These are phyloP conservation scores for Rhizopus delemar DNA, from an alignment of 371 early-diverging fungal genomes.

Conservation along the genomic window DNA sequence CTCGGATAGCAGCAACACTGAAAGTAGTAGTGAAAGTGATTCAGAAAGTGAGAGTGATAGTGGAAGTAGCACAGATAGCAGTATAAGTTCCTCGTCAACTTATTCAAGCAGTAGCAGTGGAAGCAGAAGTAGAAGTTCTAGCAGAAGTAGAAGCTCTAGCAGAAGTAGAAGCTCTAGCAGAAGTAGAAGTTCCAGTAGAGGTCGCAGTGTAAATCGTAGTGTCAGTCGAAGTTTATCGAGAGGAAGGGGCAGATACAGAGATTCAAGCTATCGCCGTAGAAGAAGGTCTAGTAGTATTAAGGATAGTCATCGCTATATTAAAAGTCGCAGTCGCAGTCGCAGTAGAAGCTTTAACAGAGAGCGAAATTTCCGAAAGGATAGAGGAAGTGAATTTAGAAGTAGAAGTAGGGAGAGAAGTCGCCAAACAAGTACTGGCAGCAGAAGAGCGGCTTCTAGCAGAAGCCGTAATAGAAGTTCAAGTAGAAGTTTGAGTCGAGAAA, in stretches of 20 bases:
- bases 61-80: conserved; percentile 7
- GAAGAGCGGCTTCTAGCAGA: background rate
- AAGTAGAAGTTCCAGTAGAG: conserved; percentile 1
- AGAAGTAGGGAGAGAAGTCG: background rate
- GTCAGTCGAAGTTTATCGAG: conserved; percentile 5
- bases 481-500: background rate
- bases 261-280: background rate
- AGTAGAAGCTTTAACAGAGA: background rate
- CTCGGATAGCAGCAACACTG: conserved; percentile 8
- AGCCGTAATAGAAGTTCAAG: background rate
- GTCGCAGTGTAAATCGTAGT: conserved; percentile 5
- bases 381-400: background rate
- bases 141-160: background rate
- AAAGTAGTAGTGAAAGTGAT: conserved; percentile 13
- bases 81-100: background rate
- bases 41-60: conserved; percentile 25
- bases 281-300: background rate
- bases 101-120: conserved; percentile 16
- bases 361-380: no score
- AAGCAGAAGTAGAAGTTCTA: background rate
- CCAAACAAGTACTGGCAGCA: background rate
- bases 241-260: background rate
- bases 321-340: background rate
- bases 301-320: background rate
- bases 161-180: conserved; percentile 3